Evolutionary conservation across 805 yeast genomes (phyloP).

Genomic region (Yamadazyma tumulicola): DNA sequence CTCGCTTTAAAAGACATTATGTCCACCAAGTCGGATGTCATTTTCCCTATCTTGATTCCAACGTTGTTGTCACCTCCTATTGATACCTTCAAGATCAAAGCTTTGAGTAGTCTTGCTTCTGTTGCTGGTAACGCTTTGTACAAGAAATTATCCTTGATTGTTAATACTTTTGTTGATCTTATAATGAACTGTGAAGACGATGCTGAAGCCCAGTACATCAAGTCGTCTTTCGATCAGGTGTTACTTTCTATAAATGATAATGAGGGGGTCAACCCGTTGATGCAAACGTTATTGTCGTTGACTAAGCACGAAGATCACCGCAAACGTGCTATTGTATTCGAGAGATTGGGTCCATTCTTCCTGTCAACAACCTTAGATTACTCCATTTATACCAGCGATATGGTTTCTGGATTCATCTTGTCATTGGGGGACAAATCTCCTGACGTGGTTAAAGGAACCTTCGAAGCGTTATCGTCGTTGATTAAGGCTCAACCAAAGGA

Average conservation of each 20-base stretch:
- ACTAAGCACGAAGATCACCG: constrained; percentile 71
- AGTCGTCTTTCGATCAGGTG: constrained; percentile 62
- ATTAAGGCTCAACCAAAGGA: constrained; percentile 74
- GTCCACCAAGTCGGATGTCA: constrained; percentile 83
- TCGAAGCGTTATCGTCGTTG: constrained; percentile 61
- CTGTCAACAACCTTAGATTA: constrained; percentile 62
- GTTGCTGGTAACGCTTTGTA: constrained; percentile 85
- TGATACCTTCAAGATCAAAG: constrained; percentile 79
- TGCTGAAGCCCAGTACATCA: constrained; percentile 39
- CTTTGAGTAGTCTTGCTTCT: constrained; percentile 80
- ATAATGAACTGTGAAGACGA: constrained; percentile 39
- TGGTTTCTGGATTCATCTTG: constrained; percentile 66
- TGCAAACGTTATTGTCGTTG: constrained; percentile 74
- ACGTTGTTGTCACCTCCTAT: constrained; percentile 79
- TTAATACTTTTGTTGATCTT: constrained; percentile 69
- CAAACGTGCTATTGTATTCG: constrained; percentile 61
- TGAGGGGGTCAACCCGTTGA: constrained; percentile 78
- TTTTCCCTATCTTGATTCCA: constrained; percentile 92
- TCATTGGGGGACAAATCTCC: constrained; percentile 68
- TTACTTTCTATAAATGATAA: constrained; percentile 68
- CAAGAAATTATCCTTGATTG: constrained; percentile 67
- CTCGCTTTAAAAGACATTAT: constrained; percentile 87
- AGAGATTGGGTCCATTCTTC: constrained; percentile 72
- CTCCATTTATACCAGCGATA: constrained; percentile 67
- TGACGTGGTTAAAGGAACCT: constrained; percentile 61